Evolutionary conservation across 805 yeast genomes (phyloP).

Genomic region (Maudiozyma barnettii): DNA sequence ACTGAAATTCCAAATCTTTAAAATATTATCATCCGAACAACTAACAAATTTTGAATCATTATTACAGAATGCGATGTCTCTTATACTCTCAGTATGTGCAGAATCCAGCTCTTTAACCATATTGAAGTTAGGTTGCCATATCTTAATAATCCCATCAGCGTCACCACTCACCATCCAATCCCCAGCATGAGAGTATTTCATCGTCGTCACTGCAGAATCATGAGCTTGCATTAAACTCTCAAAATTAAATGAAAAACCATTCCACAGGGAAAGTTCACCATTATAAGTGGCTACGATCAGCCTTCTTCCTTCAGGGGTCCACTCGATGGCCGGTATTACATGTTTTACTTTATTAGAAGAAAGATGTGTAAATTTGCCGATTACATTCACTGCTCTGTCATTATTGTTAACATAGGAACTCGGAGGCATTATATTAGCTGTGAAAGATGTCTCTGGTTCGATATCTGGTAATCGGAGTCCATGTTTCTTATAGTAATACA

Average conservation of each 20-base stretch:
- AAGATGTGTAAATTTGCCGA: constrained; percentile 79
- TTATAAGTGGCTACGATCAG: constrained; percentile 80
- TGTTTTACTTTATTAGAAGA: constrained; percentile 87
- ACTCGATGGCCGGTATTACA: constrained; percentile 77
- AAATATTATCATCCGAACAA: constrained; percentile 81
- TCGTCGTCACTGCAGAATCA: constrained; percentile 74
- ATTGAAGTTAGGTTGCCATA: constrained; percentile 97
- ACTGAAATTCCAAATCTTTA: constrained; percentile 92
- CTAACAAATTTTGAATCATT: constrained; percentile 88
- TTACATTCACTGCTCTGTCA: constrained; percentile 43
- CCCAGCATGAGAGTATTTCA: constrained; percentile 78
- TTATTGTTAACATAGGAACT: constrained; percentile 13
- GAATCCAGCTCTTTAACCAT: constrained; percentile 69
- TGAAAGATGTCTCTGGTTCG: constrained; percentile 25
- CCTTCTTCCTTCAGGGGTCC: constrained; percentile 96
- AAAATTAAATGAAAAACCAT: constrained; percentile 87
- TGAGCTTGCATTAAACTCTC: constrained; percentile 99
- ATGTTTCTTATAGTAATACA: constrained; percentile 22
- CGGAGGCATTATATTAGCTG: constrained; percentile 26
- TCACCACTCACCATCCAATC: constrained; percentile 95
- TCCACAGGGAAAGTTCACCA: constrained; percentile 97
- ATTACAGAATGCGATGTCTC: constrained; percentile 85
- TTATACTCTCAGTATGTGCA: constrained; percentile 55
- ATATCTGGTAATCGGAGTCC: constrained; percentile 21
- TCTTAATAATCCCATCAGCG: constrained; percentile 82